Base-by-base conservation (phyloP, 2,329 filamentous ascomycete species). In the Exophiala lecanii-corni region DNA sequence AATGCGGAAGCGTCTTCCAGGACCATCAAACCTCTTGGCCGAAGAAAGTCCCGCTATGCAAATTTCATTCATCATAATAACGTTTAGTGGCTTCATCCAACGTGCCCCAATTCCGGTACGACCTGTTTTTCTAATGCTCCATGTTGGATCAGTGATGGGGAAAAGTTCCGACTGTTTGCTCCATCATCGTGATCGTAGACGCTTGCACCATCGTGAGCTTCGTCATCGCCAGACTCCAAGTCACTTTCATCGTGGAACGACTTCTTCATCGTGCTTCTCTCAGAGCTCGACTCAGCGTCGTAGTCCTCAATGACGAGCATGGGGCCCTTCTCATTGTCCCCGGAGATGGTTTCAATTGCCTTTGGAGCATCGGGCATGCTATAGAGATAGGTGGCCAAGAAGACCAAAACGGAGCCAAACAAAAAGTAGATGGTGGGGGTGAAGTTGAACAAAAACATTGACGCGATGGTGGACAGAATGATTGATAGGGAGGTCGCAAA, bases 401-500 rank as follows among this genome's bases (percentile, higher is more conserved):
- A 69, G 4, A 97, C 89, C 38, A 92, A 69, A 9, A 74, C 70
- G 0, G 89, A 89, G 41, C 92, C 92, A 35, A 88, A 50, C 28
- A 94, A 58, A 62, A 94, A 95, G 88, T 96, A 57, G 13, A 43
- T 26, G 3, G 46, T 41, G 9, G 43, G 35, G 16, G 43, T 67
- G 53, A 94, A 87, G 38, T 89, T 76, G 61, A 97, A 95, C 53
- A 94, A 82, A 67, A 80, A 84, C 2, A 94, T 76, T 58, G 89
- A 95, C 39, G 86, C 86, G 9, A 95, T 53, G 50, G 89, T 89
- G 58, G 86, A 94, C 37, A 95, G 70, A 43, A 96, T 72, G 47
- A 96, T 92, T 57, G 87, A 94, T 48, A 94, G 85, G 56, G 86
- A 92, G 2, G 89, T 92, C 2, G 91, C 89, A 66, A 94, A 89